Evolutionary conservation across 1,284 basidiomycete genomes (phyloP), one percentile per base, ranked within the genome.

Genomic region (Leccinum fuscescens): DNA sequence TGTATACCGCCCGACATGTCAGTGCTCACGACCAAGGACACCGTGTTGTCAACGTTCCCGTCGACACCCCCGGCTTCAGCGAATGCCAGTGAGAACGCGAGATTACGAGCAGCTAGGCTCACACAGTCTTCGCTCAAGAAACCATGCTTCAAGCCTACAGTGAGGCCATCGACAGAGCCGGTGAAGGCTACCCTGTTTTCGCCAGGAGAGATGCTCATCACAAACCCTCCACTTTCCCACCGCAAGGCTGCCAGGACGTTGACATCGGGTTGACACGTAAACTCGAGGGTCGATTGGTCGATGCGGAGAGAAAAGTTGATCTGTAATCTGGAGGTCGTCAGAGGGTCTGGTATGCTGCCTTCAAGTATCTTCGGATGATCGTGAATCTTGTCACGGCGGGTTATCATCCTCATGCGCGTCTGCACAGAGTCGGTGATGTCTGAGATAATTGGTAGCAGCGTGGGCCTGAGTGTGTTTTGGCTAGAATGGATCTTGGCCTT

Each of bases 191-290:
- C 81, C 42, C 83, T 83, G 20, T 85, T 82, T 51, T 84, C 84
- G 9, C 88, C 87, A 2, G 92, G 88, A 27, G 88, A 85, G 15
- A 92, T 80, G 64, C 86, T 90, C 39, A 94, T 73, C 42, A 94
- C 78, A 68, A 96, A 94, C 0, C 94, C 94, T 39, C 94, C 94
- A 65, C 90, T 95, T 61, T 95, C 88, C 94, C 94, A 97, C 55
- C 92, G 84, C 33, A 96, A 72, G 2, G 88, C 89, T 17, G 91
- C 92, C 46, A 91, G 82, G 14, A 96, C 94, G 65, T 94, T 93
- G 54, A 93, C 93, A 68, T 94, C 92, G 0, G 93, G 92, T 59
- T 88, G 86, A 66, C 94, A 96, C 1, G 90, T 93, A 27, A 97
- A 77, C 58, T 91, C 86, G 50, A 97, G 79, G 59, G 83, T 87